A percentile compares a stretch with the other conserved stretches of the same genome.
Conservation (phyloP, 306 rosid species). For the Canavalia ensiformis region DNA sequence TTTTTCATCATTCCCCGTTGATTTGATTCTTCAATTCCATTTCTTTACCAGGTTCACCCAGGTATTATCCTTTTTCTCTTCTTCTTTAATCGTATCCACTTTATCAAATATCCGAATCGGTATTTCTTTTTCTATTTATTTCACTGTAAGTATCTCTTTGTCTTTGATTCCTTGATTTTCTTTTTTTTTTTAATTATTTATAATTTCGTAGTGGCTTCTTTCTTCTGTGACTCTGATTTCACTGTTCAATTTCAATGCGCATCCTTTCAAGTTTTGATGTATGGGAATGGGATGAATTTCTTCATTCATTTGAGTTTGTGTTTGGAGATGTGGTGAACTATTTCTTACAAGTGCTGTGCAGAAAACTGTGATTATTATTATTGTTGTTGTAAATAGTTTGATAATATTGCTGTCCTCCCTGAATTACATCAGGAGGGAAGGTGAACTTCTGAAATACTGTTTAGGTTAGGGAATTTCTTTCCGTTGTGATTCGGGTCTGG, state of each 20-base stretch:
- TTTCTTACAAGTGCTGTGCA: constrained; percentile 1
- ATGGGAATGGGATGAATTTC: neutral
- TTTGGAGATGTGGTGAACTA: neutral
- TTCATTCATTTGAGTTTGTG: constrained; percentile 11
- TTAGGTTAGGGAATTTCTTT: neutral
- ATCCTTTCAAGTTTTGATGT: neutral
- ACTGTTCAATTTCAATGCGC: constrained; percentile 3
- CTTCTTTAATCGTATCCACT: neutral
- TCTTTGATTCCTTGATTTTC: neutral
- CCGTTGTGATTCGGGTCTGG: constrained; percentile 3
- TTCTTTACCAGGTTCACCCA: constrained; percentile 22
- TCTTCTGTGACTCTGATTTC: constrained; percentile 13
- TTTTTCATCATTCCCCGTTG: neutral
- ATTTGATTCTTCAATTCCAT: neutral
- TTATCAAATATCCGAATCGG: neutral
- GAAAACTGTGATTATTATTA: constrained; percentile 3
- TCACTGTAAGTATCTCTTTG: neutral
- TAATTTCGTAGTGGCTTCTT: constrained; percentile 8
- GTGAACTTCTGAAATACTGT: constrained; percentile 8
- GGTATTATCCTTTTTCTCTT: neutral
- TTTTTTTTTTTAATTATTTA: neutral
- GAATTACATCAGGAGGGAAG: constrained; percentile 1
- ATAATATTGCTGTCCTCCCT: neutral
- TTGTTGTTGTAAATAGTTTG: neutral
- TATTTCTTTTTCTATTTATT: neutral